A percentile compares a stretch with the other conserved stretches of the same genome.
Conservation (phyloP, 306 rosid species). For the Citrullus colocynthis region DNA sequence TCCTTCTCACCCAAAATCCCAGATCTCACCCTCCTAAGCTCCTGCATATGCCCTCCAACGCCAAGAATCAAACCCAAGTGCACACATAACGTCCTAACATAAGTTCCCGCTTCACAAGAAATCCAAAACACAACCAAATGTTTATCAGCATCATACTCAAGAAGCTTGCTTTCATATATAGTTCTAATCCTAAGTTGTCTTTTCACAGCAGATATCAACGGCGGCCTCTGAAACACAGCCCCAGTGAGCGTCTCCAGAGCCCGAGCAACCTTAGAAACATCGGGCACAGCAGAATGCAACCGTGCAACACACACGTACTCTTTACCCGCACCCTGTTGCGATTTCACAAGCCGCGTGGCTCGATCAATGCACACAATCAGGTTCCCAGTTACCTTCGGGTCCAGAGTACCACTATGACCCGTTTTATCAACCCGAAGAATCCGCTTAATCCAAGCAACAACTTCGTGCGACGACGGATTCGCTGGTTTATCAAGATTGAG, state of each 20-base stretch:
- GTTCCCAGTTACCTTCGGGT: conserved; percentile 77
- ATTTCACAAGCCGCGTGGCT: conserved; percentile 68
- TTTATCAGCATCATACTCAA: conserved; percentile 54
- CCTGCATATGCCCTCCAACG: conserved; percentile 83
- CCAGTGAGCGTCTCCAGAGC: conserved; percentile 77
- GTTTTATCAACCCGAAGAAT: conserved; percentile 69
- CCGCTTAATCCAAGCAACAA: conserved; percentile 75
- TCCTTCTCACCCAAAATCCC: conserved; percentile 82
- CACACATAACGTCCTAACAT: conserved; percentile 74
- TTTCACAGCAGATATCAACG: conserved; percentile 71
- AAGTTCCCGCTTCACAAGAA: conserved; percentile 74
- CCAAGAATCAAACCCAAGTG: conserved; percentile 81
- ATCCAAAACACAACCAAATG: conserved; percentile 71
- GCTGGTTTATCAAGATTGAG: conserved; percentile 76
- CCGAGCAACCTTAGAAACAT: conserved; percentile 52
- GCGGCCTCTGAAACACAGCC: conserved; percentile 78
- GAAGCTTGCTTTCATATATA: conserved; percentile 79
- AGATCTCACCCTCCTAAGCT: conserved; percentile 70
- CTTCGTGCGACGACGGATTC: conserved; percentile 85
- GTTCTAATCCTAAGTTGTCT: conserved; percentile 83
- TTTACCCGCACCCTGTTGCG: conserved; percentile 75
- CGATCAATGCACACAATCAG: conserved; percentile 72
- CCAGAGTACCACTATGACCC: conserved; percentile 79
- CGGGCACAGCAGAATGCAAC: conserved; percentile 56
- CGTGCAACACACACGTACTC: conserved; percentile 77